phyloP scores from a whole-genome alignment of 306 rosid genomes.

The Malus fusca region DNA sequence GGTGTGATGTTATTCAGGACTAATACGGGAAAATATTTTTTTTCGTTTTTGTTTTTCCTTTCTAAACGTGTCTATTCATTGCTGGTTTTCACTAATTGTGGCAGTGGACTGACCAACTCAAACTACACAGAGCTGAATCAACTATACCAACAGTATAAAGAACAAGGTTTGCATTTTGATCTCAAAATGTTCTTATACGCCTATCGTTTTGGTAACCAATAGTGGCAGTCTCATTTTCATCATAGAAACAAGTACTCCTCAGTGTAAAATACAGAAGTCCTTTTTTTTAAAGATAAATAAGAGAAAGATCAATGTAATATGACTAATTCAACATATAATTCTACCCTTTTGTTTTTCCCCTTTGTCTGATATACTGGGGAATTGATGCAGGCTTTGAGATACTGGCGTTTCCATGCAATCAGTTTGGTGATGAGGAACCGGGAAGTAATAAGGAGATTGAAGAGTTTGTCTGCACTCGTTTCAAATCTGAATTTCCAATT shows the following conservation, averaged over 20 bases:
- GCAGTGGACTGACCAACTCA: constrained; percentile 83
- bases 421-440: constrained; percentile 78
- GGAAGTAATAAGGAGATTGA: constrained; percentile 70
- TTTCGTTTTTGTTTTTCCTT: too few relatives aligned
- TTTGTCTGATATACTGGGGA: neutral
- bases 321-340: neutral
- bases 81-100: constrained; percentile 14
- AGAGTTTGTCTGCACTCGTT: constrained; percentile 39
- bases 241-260: neutral
- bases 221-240: neutral
- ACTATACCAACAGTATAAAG: constrained; percentile 56
- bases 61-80: neutral
- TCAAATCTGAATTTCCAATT: constrained; percentile 14
- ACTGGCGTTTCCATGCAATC: constrained; percentile 86
- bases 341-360: too few relatives aligned
- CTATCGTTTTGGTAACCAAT: neutral
- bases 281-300: too few relatives aligned
- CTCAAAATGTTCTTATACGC: neutral
- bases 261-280: neutral
- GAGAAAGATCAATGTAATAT: neutral
- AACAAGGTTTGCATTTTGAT: constrained; percentile 44
- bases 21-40: too few relatives aligned
- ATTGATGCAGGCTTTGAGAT: constrained; percentile 54
- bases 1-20: too few relatives aligned
- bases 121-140: constrained; percentile 82